These are phyloP conservation scores for Dactylellina drechsleri DNA, from an alignment of 2,329 filamentous ascomycete species.

Conservation along the genomic window DNA sequence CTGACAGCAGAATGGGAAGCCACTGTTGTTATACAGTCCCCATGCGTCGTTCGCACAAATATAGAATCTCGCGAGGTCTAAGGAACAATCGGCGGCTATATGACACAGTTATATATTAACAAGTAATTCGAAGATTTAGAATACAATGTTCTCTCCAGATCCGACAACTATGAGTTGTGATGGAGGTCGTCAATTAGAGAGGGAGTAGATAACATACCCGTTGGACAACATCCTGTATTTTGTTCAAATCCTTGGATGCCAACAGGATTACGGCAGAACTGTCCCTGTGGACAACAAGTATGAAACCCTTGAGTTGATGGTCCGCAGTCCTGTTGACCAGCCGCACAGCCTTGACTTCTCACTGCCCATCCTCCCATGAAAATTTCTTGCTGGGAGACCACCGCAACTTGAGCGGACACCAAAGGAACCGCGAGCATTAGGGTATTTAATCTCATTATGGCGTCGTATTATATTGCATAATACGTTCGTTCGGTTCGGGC, in stretches of 20 bases:
- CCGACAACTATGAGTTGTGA: too few species aligned
- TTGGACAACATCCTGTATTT: constrained; percentile 44
- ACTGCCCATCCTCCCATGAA: constrained; percentile 39
- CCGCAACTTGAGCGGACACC: not conserved
- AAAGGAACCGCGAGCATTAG: constrained; percentile 10
- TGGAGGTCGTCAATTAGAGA: not conserved
- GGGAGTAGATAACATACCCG: constrained; percentile 11
- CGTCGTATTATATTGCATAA: not conserved
- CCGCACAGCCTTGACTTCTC: constrained; percentile 16
- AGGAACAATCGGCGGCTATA: constrained; percentile 27
- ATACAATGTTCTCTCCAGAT: too few species aligned
- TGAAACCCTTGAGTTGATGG: constrained; percentile 9
- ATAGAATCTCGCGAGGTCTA: constrained; percentile 8
- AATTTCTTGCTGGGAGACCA: constrained; percentile 1
- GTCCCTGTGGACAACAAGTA: constrained; percentile 35
- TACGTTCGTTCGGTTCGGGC: not conserved
- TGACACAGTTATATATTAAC: not conserved
- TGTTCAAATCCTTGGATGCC: constrained; percentile 26
- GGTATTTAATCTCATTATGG: constrained; percentile 2
- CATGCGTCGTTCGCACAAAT: constrained; percentile 36
- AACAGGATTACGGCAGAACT: constrained; percentile 20
- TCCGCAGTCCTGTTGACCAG: constrained; percentile 21
- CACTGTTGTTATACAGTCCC: constrained; percentile 32
- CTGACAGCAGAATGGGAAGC: constrained; percentile 38
- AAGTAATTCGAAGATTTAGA: not conserved